phyloP scores from a whole-genome alignment of 2,329 filamentous ascomycete genomes.

The Talaromyces albobiverticillius region DNA sequence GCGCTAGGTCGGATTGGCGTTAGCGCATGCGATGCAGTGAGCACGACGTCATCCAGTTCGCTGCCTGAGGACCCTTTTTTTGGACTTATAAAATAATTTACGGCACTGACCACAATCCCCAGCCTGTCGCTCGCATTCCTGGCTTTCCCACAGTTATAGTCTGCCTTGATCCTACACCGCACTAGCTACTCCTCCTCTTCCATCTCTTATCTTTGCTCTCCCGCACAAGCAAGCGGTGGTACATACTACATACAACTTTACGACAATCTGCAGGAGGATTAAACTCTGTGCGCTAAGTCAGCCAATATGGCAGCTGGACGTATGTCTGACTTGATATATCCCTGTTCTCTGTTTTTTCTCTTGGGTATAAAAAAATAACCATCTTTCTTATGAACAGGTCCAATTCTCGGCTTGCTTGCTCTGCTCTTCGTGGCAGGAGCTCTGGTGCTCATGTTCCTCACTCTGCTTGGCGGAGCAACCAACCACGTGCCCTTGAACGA shows the following conservation, averaged over 20 bases:
- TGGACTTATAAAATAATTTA: background rate
- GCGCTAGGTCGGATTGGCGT: background rate
- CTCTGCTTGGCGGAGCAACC: slow-evolving; percentile 60
- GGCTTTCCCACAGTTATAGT: background rate
- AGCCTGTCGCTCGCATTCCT: background rate
- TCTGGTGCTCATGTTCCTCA: slow-evolving; percentile 63
- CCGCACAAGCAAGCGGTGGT: background rate
- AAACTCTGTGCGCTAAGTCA: background rate
- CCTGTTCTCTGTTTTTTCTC: background rate
- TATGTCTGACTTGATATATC: background rate
- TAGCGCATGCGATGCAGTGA: background rate
- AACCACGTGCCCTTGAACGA: slow-evolving; percentile 61
- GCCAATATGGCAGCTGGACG: slow-evolving; percentile 15
- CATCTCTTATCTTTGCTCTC: too few relatives aligned
- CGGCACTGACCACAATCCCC: slow-evolving; percentile 2
- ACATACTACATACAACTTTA: too few relatives aligned
- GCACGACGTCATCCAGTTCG: slow-evolving; percentile 8
- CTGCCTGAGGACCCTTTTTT: background rate
- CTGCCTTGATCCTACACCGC: background rate
- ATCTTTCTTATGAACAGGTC: slow-evolving; percentile 42
- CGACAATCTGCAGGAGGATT: background rate
- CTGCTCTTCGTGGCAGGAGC: slow-evolving; percentile 61
- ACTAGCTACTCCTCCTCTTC: background rate
- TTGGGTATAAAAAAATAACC: background rate
- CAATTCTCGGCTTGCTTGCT: slow-evolving; percentile 54